Evolutionary conservation across 2,329 filamentous ascomycete species (phyloP), one percentile per base, ranked within the genome.

Genomic region (Hypoxylon sp.): DNA sequence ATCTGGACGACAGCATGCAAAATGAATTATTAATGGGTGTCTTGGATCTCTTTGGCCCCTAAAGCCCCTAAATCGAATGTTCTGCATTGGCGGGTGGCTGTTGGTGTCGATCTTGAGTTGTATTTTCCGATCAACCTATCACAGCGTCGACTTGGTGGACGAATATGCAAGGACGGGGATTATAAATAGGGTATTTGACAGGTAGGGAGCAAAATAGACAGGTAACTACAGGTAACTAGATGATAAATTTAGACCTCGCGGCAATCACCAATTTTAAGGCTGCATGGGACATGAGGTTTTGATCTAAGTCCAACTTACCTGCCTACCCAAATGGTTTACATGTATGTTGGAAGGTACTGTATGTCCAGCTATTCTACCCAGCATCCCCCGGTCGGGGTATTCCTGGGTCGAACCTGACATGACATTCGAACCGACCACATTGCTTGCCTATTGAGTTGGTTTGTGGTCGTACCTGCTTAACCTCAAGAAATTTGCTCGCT

Each of bases 231-330:
- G n/a, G n/a, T n/a, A n/a, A n/a, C n/a, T 53, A 50, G 43, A 53
- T 46, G 17, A 46, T 59, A 54, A 51, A 59, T 59, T 47, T 56
- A 57, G 51, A 56, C 58, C 58, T 61, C 58, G 30, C 55, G 58
- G 58, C 40, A 46, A 51, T 49, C 45, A 32, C 12, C 34, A 5
- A 13, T 31, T 25, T 23, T 21, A 41, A 27, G 27, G 9, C 26
- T 43, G 20, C 26, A 32, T 47, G 15, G 15, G 26, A 36, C n/a
- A 37, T n/a, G 27, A 19, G 5, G 27, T 19, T 20, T 37, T 42
- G 27, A 20, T 21, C 30, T 2, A 16, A 9, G 8, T 15, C 20
- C n/a, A 19, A 19, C 16, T 19, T 16, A 15, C 3, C 4, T 32
- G n/a, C n/a, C n/a, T 32, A 8, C n/a, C 12, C n/a, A n/a, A n/a